Base-by-base conservation (phyloP, 352 stramenopile species). In the Aphanomyces invadans region DNA sequence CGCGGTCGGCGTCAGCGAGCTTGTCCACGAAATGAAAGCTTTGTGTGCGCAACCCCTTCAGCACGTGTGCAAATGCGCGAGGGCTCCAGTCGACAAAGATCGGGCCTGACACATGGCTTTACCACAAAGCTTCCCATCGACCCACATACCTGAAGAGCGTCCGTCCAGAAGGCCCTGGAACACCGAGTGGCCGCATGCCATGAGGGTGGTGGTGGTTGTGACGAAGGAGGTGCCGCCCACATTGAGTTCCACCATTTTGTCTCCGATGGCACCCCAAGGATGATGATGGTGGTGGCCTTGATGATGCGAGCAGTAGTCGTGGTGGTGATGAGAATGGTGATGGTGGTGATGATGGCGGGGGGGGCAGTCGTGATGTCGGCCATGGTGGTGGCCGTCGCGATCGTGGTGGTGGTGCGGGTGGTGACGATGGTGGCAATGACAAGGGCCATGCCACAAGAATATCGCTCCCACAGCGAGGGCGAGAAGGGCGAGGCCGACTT, bases 11-110 rank as follows among this genome's bases (percentile, higher is more conserved):
- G 25, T 7, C 49, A 32, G 17, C 4, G 4, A 3, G n/a, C 12
- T 29, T 1, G 17, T 33, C 25, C 19, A 29, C 5, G 49, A 57
- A 57, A 32, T n/a, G 21, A 57, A 57, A 57, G 49, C 19, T 57
- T n/a, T 38, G 7, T 11, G 19, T 4, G 19, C 49, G 49, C 17
- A 57, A 28, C 5, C 49, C 49, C 12, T 32, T 29, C 21, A 57
- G 29, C 10, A 57, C 49, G n/a, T 57, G 49, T 32, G 32, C 49
- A 38, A 57, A 57, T 12, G 23, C 15, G 15, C 49, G 49, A 29
- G 49, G 49, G 29, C 25, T 57, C 49, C 49, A 57, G 49, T 57
- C 49, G 25, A 57, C 29, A 38, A 57, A 57, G 49, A 33, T 32
- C 7, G n/a, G n/a, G n/a, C n/a, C n/a, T n/a, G n/a, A n/a, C n/a